Conservation (phyloP, 495 filamentous ascomycete species). For the Aspergillus homomorphus region DNA sequence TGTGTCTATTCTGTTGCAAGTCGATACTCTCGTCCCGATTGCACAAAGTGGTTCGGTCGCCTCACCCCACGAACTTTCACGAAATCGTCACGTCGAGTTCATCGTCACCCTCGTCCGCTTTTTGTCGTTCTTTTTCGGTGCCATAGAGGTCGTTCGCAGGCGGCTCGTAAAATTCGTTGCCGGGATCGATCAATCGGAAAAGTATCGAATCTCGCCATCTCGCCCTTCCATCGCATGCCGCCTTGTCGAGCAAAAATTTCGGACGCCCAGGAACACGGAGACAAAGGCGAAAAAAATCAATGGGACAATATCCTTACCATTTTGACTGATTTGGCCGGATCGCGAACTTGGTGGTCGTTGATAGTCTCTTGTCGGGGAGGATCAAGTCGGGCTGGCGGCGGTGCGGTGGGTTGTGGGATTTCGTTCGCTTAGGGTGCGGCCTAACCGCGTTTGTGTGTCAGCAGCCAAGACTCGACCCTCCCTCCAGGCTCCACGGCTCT, state of each 20-base stretch:
- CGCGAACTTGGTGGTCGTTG: conserved; percentile 48
- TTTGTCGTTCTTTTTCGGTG: not conserved
- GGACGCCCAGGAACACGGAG: conserved; percentile 25
- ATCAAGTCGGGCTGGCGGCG: conserved; percentile 35
- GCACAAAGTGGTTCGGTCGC: conserved; percentile 1
- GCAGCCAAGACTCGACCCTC: conserved; percentile 24
- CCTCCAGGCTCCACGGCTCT: too few relatives aligned
- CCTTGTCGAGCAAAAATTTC: conserved; percentile 18
- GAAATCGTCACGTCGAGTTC: conserved; percentile 1
- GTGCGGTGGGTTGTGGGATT: conserved; percentile 44
- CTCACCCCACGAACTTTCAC: not conserved
- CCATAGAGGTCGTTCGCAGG: not conserved
- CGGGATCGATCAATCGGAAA: not conserved
- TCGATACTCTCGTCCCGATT: conserved; percentile 1
- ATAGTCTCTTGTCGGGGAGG: conserved; percentile 48
- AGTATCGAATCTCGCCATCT: not conserved
- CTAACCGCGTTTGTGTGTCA: conserved; percentile 31
- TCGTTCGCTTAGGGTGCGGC: conserved; percentile 46
- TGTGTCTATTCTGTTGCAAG: not conserved
- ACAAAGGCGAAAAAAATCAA: conserved; percentile 8
- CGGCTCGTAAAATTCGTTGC: not conserved
- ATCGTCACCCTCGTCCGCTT: not conserved
- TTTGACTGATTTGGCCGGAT: conserved; percentile 54
- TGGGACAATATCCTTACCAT: conserved; percentile 49
- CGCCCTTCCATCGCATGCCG: not conserved